Percentiles rank a stretch among this genome's conserved stretches.
phyloP scores from a whole-genome alignment of 495 filamentous ascomycete species.

The Bathelium albidoporum region DNA sequence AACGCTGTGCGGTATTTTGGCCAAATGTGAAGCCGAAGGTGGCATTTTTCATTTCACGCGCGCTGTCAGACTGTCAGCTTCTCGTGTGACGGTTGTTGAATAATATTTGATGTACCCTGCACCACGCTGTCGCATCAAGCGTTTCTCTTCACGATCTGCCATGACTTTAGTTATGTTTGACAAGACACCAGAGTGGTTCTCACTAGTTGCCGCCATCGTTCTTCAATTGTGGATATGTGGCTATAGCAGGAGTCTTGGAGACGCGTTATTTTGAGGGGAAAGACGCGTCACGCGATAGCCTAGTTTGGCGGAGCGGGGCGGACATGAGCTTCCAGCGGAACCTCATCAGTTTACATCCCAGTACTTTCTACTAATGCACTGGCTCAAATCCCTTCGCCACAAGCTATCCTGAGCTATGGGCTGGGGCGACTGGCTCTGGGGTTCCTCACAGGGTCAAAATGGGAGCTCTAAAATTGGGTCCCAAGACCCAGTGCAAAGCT shows the following conservation, averaged over 20 bases:
- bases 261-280: conserved; percentile 31
- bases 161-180: conserved; percentile 16
- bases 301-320: not conserved
- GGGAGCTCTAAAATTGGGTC: conserved; percentile 29
- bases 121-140: conserved; percentile 50
- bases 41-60: not conserved
- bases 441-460: conserved; percentile 26
- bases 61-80: not conserved
- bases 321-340: not conserved
- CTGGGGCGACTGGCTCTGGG: conserved; percentile 68
- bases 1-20: not conserved
- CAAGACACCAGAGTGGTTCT: conserved; percentile 24
- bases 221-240: not conserved
- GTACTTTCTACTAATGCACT: not conserved
- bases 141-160: conserved; percentile 42
- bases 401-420: not conserved
- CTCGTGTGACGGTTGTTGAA: conserved; percentile 14
- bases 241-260: conserved; percentile 16
- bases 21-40: conserved; percentile 1
- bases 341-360: not conserved
- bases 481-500: conserved; percentile 64
- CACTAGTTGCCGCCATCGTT: not conserved
- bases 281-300: conserved; percentile 14
- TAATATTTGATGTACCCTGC: conserved; percentile 39
- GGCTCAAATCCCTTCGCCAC: not conserved